Evolutionary conservation across 2,329 filamentous ascomycete genomes (phyloP).

Genomic region (Boeremia exigua): DNA sequence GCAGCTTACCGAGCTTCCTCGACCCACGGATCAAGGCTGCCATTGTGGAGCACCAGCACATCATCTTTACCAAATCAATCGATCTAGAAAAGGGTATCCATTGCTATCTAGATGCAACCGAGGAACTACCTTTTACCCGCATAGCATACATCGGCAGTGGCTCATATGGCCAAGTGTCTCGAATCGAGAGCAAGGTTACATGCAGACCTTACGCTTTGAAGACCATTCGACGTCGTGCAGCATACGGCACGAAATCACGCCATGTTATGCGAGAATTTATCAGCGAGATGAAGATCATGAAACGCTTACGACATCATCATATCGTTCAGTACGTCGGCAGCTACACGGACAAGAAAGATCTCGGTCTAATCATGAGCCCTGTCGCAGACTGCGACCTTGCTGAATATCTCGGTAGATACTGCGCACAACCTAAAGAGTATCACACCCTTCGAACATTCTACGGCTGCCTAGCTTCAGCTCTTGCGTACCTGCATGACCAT

Average conservation of each 20-base stretch:
- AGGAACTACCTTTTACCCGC: slow-evolving; percentile 30
- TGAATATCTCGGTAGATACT: not conserved
- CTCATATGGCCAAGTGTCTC: slow-evolving; percentile 32
- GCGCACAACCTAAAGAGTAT: not conserved
- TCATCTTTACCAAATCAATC: slow-evolving; percentile 25
- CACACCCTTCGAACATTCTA: slow-evolving; percentile 12
- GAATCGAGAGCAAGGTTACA: slow-evolving; percentile 30
- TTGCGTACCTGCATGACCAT: slow-evolving; percentile 23
- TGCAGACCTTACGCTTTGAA: slow-evolving; percentile 40
- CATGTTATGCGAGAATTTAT: slow-evolving; percentile 26
- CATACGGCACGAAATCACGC: not conserved
- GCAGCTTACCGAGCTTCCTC: slow-evolving; percentile 27
- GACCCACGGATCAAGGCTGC: slow-evolving; percentile 12
- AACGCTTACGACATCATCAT: slow-evolving; percentile 33
- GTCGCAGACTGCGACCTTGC: slow-evolving; percentile 24
- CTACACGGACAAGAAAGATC: slow-evolving; percentile 34
- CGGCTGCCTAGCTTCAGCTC: slow-evolving; percentile 23
- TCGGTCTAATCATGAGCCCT: slow-evolving; percentile 39
- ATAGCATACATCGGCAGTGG: slow-evolving; percentile 31
- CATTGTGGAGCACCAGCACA: slow-evolving; percentile 31
- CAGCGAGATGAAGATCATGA: slow-evolving; percentile 35
- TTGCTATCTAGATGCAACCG: slow-evolving; percentile 25
- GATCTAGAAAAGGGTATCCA: slow-evolving; percentile 30
- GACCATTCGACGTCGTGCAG: slow-evolving; percentile 25
- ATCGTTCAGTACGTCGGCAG: slow-evolving; percentile 37